phyloP scores from a whole-genome alignment of 73 alveolate genomes.

The Paramecium caudatum region DNA sequence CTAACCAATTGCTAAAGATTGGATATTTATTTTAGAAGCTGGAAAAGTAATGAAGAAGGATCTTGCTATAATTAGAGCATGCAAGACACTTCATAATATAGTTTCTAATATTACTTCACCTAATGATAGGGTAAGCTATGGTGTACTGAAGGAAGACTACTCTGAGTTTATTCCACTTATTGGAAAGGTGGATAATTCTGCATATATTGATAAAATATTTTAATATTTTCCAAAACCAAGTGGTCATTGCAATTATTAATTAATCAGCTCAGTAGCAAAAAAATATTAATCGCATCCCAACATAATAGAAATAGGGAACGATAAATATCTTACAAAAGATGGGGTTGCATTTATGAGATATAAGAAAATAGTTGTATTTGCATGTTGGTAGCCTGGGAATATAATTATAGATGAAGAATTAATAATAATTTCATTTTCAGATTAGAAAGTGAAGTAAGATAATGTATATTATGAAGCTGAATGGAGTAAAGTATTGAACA shows the following conservation, averaged over 20 bases:
- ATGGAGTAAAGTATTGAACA: conserved; percentile 16
- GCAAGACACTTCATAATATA: conserved; percentile 10
- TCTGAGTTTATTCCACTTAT: conserved; percentile 7
- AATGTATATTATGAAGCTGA: neutral
- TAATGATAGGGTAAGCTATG: conserved; percentile 42
- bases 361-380: neutral
- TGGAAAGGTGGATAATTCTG: neutral
- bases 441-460: neutral
- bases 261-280: neutral
- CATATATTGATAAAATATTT: conserved; percentile 24
- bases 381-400: neutral
- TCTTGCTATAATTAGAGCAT: conserved; percentile 33
- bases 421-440: neutral
- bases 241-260: neutral
- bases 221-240: conserved; percentile 24
- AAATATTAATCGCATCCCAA: conserved; percentile 31
- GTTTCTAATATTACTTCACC: neutral
- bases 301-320: conserved; percentile 19
- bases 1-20: conserved; percentile 37
- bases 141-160: neutral
- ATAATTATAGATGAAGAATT: neutral
- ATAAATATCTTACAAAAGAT: conserved; percentile 6
- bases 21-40: neutral
- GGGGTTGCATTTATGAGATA: conserved; percentile 58
- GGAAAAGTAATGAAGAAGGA: conserved; percentile 9